These are phyloP conservation scores for Kluyveromyces aestuarii DNA, from an alignment of 805 yeast species.

Conservation along the genomic window DNA sequence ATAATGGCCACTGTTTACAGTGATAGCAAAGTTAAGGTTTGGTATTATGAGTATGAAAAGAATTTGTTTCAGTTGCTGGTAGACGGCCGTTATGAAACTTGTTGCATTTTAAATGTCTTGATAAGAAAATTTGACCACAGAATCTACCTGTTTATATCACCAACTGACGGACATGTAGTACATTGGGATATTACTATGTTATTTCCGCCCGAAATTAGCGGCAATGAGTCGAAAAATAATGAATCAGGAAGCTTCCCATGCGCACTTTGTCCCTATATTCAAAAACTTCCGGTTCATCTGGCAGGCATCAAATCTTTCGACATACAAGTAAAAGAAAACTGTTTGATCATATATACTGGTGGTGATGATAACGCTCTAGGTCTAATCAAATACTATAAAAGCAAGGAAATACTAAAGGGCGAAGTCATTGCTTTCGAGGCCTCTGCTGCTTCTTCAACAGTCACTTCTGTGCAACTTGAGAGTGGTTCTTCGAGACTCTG, in stretches of 20 bases:
- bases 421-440: slow-evolving; percentile 31
- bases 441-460: slow-evolving; percentile 78
- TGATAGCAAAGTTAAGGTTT: slow-evolving; percentile 65
- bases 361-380: slow-evolving; percentile 86
- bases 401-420: slow-evolving; percentile 8
- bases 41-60: slow-evolving; percentile 38
- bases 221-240: slow-evolving; percentile 3
- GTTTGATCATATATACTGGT: slow-evolving; percentile 51
- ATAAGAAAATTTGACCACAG: slow-evolving; percentile 29
- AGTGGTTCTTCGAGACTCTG: slow-evolving; percentile 29
- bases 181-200: slow-evolving; percentile 44
- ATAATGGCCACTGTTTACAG: slow-evolving; percentile 67
- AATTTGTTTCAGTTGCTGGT: slow-evolving; percentile 37
- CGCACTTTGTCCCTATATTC: slow-evolving; percentile 6
- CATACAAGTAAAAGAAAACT: slow-evolving; percentile 11
- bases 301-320: slow-evolving; percentile 70
- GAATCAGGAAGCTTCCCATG: not conserved
- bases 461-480: slow-evolving; percentile 50
- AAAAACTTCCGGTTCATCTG: slow-evolving; percentile 60
- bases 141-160: slow-evolving; percentile 42
- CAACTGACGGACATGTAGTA: slow-evolving; percentile 78
- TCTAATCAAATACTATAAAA: slow-evolving; percentile 29
- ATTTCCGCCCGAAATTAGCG: slow-evolving; percentile 14
- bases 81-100: slow-evolving; percentile 51
- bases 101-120: slow-evolving; percentile 64